These are phyloP conservation scores for Exophiala phaeomuriformis DNA, from an alignment of 2,329 filamentous ascomycete genomes.

Conservation along the genomic window DNA sequence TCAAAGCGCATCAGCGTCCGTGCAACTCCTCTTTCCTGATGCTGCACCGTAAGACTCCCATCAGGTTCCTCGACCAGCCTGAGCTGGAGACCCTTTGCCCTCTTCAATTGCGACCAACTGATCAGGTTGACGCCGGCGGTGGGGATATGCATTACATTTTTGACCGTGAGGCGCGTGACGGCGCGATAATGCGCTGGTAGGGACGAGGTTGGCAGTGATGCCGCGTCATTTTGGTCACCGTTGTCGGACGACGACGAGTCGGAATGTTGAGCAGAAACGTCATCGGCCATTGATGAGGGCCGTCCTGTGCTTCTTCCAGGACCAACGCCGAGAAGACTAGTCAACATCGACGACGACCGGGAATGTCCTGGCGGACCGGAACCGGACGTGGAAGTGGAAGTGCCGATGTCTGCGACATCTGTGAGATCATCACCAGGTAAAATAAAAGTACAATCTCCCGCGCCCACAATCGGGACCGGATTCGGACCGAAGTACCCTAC, in stretches of 20 bases:
- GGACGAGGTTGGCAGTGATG: too few species aligned
- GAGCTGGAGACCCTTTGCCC: conserved; percentile 5
- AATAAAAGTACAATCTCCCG: conserved; percentile 9
- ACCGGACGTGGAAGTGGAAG: too few species aligned
- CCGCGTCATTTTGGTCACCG: too few species aligned
- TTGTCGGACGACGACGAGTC: too few species aligned
- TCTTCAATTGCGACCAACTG: conserved; percentile 17
- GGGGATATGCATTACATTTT: conserved; percentile 10
- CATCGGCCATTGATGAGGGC: too few species aligned
- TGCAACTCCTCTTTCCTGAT: neutral
- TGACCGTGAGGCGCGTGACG: conserved; percentile 7
- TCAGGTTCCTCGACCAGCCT: conserved; percentile 9
- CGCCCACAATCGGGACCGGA: conserved; percentile 10
- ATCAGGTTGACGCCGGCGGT: conserved; percentile 12
- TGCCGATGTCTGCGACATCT: too few species aligned
- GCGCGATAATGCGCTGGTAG: neutral
- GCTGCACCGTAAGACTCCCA: conserved; percentile 3
- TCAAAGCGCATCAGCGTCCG: conserved; percentile 10
- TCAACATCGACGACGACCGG: too few species aligned
- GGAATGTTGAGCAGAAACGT: too few species aligned
- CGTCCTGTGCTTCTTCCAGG: too few species aligned
- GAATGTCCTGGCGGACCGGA: too few species aligned
- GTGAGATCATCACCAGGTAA: neutral
- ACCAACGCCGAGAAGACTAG: too few species aligned
- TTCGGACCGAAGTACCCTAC: conserved; percentile 15